Conservation (phyloP, 257 asterid genomes). For the Eustoma russellianum region DNA sequence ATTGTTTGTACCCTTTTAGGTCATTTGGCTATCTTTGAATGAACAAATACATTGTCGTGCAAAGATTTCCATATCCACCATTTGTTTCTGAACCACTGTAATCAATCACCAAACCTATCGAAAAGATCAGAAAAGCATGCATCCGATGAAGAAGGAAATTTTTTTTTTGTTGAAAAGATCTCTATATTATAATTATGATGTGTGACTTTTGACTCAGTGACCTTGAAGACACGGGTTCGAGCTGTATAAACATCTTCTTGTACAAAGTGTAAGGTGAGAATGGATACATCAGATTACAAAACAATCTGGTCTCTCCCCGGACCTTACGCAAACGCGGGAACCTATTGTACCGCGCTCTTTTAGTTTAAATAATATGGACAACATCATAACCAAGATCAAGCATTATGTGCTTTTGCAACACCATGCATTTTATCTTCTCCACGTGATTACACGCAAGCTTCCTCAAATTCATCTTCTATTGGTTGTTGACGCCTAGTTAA, state of each 20-base stretch:
- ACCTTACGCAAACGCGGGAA: neutral
- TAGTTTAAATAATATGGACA: too few species aligned
- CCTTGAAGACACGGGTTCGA: too few species aligned
- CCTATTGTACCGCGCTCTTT: slow-evolving; percentile 3
- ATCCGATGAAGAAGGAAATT: slow-evolving; percentile 19
- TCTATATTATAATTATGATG: slow-evolving; percentile 6
- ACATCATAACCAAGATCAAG: slow-evolving; percentile 8
- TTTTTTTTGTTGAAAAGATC: slow-evolving; percentile 26
- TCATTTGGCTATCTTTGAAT: slow-evolving; percentile 14
- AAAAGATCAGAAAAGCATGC: slow-evolving; percentile 36
- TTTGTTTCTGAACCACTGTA: slow-evolving; percentile 12
- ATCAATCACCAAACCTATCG: slow-evolving; percentile 11
- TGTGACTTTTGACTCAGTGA: too few species aligned
- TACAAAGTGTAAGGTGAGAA: too few species aligned
- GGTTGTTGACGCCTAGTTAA: slow-evolving; percentile 16
- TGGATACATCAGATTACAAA: slow-evolving; percentile 10
- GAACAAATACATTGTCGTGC: slow-evolving; percentile 15
- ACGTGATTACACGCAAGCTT: slow-evolving; percentile 63
- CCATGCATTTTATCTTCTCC: slow-evolving; percentile 11
- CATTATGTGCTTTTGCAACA: slow-evolving; percentile 29
- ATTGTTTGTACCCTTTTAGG: neutral
- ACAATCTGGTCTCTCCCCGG: slow-evolving; percentile 2
- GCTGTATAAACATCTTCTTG: too few species aligned
- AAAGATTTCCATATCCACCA: slow-evolving; percentile 27
- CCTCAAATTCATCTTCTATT: slow-evolving; percentile 15